Evolutionary conservation across 2,329 filamentous ascomycete species (phyloP), one percentile per base, ranked within the genome.

Genomic region (Trichoderma sp.): DNA sequence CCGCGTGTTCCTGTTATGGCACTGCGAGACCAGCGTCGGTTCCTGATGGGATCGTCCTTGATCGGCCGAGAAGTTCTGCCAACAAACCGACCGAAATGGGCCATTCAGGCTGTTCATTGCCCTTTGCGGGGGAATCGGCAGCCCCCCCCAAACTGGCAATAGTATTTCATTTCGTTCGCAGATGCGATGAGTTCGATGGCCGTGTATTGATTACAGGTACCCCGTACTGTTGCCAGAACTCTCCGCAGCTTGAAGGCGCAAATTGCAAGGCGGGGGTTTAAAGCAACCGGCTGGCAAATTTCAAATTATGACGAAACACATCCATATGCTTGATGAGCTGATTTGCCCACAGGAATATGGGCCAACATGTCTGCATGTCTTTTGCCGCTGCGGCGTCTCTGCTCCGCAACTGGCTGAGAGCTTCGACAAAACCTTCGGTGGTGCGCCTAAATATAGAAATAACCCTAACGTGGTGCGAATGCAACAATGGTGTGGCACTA

Each of bases 371-470:
- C 17, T 64, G 45, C 32, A 52, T n/a, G 45, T 64, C 48, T 45
- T 56, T 34, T 57, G 63, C 63, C 34, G 63, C 63, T 22, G 39
- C 63, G 63, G 63, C 52, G 37, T 9, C 13, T 29, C 59, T 53
- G 48, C 60, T 29, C 19, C 29, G 22, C 48, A n/a, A 67, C 32
- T 59, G 64, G 64, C 54, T 27, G 53, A 67, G 64, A 67, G 53
- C 64, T 67, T 67, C 64, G 64, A 67, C 64, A 29, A 57, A 58
- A 42, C 64, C 54, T 67, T 67, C 42, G 42, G 54, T 59, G 42
- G 50, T 59, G 64, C 29, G 25, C 39, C 64, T 67, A 67, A 67
- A 67, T 67, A 59, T 67, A 67, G 64, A 67, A 64, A 52, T 42
- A 50, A 34, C 54, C 54, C 64, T 59, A 67, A 67, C 29, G 45